Percentiles rank a stretch among this genome's conserved stretches.
These are phyloP conservation scores for Pezicula radicicola DNA, from an alignment of 2,329 filamentous ascomycete species.

Conservation along the genomic window DNA sequence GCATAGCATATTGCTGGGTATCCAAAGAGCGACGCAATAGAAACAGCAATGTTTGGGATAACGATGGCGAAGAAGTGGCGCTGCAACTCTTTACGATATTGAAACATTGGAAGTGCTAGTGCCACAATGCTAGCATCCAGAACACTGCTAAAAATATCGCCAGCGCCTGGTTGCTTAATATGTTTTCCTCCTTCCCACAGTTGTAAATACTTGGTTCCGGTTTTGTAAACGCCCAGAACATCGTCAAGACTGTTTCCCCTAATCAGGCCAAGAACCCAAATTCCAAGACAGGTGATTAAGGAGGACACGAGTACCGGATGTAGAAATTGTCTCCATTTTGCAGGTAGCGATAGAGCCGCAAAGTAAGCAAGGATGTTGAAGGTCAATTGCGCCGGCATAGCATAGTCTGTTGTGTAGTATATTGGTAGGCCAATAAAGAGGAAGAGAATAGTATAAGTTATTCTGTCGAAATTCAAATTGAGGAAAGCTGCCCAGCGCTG, in stretches of 20 bases:
- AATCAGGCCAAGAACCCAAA: slow-evolving; percentile 51
- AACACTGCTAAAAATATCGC: slow-evolving; percentile 51
- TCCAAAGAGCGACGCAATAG: slow-evolving; percentile 50
- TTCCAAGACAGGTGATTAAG: slow-evolving; percentile 45
- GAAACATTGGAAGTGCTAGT: slow-evolving; percentile 59
- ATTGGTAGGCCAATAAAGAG: slow-evolving; percentile 50
- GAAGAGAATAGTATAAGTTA: slow-evolving; percentile 43
- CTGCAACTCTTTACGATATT: slow-evolving; percentile 53
- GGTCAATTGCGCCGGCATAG: slow-evolving; percentile 39
- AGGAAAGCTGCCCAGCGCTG: slow-evolving; percentile 48
- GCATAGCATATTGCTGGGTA: slow-evolving; percentile 54
- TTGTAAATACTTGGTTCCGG: slow-evolving; percentile 48
- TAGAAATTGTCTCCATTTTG: slow-evolving; percentile 46
- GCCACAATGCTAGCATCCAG: slow-evolving; percentile 58
- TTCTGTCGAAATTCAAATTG: slow-evolving; percentile 41
- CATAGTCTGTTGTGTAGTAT: slow-evolving; percentile 51
- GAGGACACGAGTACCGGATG: slow-evolving; percentile 58
- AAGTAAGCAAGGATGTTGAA: slow-evolving; percentile 52
- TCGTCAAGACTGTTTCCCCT: slow-evolving; percentile 36
- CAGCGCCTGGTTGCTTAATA: slow-evolving; percentile 45
- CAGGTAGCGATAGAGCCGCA: slow-evolving; percentile 44
- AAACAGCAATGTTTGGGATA: slow-evolving; percentile 48
- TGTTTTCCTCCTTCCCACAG: slow-evolving; percentile 40
- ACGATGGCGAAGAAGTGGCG: slow-evolving; percentile 52
- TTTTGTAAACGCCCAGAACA: slow-evolving; percentile 46